Conservation (phyloP, 306 rosid species). For the Benincasa hispida region DNA sequence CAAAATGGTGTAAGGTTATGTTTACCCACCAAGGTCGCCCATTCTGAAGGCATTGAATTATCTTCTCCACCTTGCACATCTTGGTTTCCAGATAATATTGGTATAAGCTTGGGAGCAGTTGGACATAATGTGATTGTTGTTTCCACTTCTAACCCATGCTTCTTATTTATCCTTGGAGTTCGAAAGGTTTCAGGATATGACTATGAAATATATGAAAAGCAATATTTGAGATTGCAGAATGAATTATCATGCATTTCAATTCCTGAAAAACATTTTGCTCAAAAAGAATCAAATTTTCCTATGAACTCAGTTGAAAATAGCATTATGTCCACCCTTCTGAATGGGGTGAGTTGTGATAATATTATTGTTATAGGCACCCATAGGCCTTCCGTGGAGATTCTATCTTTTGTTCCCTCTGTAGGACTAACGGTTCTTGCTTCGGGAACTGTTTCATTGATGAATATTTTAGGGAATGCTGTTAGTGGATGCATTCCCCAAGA, state of each 20-base stretch:
- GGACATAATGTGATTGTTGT: constrained; percentile 75
- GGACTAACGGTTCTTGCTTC: constrained; percentile 55
- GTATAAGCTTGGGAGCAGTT: constrained; percentile 89
- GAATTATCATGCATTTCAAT: constrained; percentile 90
- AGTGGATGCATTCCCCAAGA: constrained; percentile 93
- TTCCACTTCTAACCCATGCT: constrained; percentile 85
- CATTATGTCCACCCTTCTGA: constrained; percentile 25
- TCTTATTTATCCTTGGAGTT: constrained; percentile 72
- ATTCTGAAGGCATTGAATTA: constrained; percentile 52
- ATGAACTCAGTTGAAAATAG: constrained; percentile 20
- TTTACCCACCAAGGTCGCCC: constrained; percentile 79
- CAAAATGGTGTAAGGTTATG: constrained; percentile 69
- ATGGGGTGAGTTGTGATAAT: constrained; percentile 36
- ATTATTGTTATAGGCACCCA: constrained; percentile 82
- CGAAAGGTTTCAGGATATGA: constrained; percentile 36
- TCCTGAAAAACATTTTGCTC: constrained; percentile 36
- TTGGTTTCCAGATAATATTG: constrained; percentile 59
- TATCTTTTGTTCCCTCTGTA: constrained; percentile 32
- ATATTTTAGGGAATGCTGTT: constrained; percentile 53
- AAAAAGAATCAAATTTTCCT: constrained; percentile 23
- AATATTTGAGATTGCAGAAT: constrained; percentile 52
- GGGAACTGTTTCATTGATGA: constrained; percentile 61
- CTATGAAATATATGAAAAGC: constrained; percentile 75
- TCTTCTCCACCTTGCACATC: constrained; percentile 67
- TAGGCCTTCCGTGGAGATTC: constrained; percentile 79